A percentile compares a stretch with the other conserved stretches of the same genome.
phyloP scores from a whole-genome alignment of 176 grass and related monocot species.

The Pharus latifolius region DNA sequence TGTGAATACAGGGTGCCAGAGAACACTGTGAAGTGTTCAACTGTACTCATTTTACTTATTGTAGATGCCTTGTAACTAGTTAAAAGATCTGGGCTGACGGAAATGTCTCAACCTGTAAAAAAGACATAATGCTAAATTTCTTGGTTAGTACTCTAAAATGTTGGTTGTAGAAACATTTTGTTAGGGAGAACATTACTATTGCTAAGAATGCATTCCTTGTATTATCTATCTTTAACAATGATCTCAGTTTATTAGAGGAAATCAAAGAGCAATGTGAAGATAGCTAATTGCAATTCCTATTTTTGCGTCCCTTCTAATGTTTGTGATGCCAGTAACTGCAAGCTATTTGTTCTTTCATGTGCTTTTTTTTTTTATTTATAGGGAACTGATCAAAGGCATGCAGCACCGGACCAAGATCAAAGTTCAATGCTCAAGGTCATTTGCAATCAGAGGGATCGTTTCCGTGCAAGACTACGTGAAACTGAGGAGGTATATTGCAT shows the following conservation, averaged over 20 bases:
- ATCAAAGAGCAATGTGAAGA: not conserved
- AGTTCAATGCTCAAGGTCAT: constrained; percentile 99
- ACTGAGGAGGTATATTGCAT: constrained; percentile 73
- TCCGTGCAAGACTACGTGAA: constrained; percentile 76
- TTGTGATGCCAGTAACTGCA: not conserved
- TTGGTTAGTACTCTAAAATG: not conserved
- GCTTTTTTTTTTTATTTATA: constrained; percentile 30
- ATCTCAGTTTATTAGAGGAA: constrained; percentile 14
- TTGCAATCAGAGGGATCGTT: constrained; percentile 97
- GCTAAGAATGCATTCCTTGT: not conserved
- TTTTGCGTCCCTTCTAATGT: not conserved
- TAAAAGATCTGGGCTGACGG: not conserved
- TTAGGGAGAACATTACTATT: not conserved
- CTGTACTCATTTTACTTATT: not conserved
- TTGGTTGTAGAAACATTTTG: not conserved
- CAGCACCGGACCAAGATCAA: constrained; percentile 81
- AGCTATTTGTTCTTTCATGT: not conserved
- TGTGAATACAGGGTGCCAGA: not conserved
- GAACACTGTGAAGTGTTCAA: not conserved
- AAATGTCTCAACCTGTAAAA: not conserved
- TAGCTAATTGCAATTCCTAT: not conserved
- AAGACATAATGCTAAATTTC: not conserved
- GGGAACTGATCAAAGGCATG: constrained; percentile 75
- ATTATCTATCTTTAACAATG: not conserved
- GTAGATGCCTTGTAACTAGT: not conserved